Conservation (phyloP, 1,284 basidiomycete species). For the Sutorius eximius region DNA sequence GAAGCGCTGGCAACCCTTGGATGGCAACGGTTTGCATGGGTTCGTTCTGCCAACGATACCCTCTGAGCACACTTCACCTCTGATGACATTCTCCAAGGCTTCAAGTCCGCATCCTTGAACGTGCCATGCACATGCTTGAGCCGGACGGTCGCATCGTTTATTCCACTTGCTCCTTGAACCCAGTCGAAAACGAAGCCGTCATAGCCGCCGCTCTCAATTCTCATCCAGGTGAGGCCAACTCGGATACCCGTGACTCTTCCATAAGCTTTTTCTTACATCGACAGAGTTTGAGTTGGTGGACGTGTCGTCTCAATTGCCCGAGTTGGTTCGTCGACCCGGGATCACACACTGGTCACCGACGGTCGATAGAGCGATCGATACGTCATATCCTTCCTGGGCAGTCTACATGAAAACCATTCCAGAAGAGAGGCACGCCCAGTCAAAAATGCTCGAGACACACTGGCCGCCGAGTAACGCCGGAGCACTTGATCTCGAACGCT, state of each 20-base stretch:
- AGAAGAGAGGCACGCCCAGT: slow-evolving; percentile 48
- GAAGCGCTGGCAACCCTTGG: slow-evolving; percentile 87
- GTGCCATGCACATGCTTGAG: slow-evolving; percentile 90
- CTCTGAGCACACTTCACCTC: neutral
- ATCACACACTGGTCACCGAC: slow-evolving; percentile 75
- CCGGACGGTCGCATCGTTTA: slow-evolving; percentile 91
- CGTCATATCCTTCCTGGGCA: slow-evolving; percentile 45
- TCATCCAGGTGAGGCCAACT: slow-evolving; percentile 53
- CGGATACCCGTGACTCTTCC: neutral
- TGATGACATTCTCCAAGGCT: slow-evolving; percentile 49
- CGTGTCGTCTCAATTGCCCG: slow-evolving; percentile 69
- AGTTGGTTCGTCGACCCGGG: slow-evolving; percentile 75
- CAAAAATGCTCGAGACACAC: slow-evolving; percentile 67
- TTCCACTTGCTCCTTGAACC: slow-evolving; percentile 97
- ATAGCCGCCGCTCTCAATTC: slow-evolving; percentile 80
- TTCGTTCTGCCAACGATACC: slow-evolving; percentile 38
- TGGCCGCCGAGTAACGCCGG: slow-evolving; percentile 78
- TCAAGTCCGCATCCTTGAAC: slow-evolving; percentile 89
- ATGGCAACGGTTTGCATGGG: slow-evolving; percentile 91
- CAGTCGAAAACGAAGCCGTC: slow-evolving; percentile 97
- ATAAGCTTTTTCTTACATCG: neutral
- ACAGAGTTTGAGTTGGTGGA: slow-evolving; percentile 83
- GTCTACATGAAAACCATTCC: slow-evolving; percentile 53
- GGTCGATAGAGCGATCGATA: slow-evolving; percentile 40
- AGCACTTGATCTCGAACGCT: slow-evolving; percentile 63